A percentile compares a stretch with the other conserved stretches of the same genome.
phyloP scores from a whole-genome alignment of 2,329 filamentous ascomycete genomes.

The Fusarium sp. region DNA sequence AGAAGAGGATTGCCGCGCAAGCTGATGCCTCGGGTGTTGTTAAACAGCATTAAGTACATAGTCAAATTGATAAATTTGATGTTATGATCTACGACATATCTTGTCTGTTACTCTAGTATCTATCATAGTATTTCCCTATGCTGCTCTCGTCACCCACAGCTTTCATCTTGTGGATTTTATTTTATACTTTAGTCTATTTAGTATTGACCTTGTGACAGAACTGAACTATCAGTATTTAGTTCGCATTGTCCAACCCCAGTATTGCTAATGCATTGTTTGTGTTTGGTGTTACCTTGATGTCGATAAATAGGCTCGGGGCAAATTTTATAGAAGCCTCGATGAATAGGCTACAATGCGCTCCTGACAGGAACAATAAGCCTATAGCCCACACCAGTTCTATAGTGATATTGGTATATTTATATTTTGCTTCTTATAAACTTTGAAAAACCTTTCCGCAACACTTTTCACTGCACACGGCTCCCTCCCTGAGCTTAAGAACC shows the following conservation, averaged over 20 bases:
- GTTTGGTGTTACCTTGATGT: slow-evolving; percentile 31
- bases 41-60: slow-evolving; percentile 65
- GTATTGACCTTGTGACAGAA: slow-evolving; percentile 8
- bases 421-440: slow-evolving; percentile 2
- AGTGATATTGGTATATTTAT: slow-evolving; percentile 5
- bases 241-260: slow-evolving; percentile 12
- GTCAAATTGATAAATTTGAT: slow-evolving; percentile 15
- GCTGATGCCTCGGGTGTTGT: slow-evolving; percentile 91
- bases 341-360: slow-evolving; percentile 7
- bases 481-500: not conserved
- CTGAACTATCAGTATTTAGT: slow-evolving; percentile 10
- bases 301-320: slow-evolving; percentile 10
- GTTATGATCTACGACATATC: not conserved
- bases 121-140: not conserved
- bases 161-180: not conserved
- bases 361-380: slow-evolving; percentile 15
- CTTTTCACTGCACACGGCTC: not conserved
- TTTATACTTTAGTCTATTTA: not conserved
- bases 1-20: slow-evolving; percentile 93
- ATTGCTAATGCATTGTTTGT: slow-evolving; percentile 10
- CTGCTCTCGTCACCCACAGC: not conserved
- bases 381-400: not conserved
- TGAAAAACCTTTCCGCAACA: not conserved
- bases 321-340: slow-evolving; percentile 17
- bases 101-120: not conserved